These are phyloP conservation scores for Hyaloperonospora brassicae DNA, from an alignment of 352 stramenopile genomes.

Conservation along the genomic window DNA sequence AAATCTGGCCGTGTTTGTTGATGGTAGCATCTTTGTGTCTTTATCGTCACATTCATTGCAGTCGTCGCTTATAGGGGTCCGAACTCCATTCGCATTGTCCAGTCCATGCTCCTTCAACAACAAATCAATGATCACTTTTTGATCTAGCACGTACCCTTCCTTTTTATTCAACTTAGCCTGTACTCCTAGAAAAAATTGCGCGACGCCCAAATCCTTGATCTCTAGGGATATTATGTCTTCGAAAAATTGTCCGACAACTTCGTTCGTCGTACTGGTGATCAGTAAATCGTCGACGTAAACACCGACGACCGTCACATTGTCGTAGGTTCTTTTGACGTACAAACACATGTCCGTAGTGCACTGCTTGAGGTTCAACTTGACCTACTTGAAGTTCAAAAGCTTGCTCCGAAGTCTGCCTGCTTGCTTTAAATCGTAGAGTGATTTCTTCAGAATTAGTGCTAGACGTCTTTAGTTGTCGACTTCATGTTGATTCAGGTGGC, in stretches of 20 bases:
- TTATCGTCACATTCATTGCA: neutral
- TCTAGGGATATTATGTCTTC: neutral
- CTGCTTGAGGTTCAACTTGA: neutral
- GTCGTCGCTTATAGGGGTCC: neutral
- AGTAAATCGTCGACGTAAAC: neutral
- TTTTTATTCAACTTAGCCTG: neutral
- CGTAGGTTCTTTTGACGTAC: neutral
- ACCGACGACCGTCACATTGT: neutral
- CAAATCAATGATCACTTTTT: neutral
- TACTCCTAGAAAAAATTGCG: neutral
- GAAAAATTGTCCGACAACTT: neutral
- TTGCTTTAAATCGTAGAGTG: neutral
- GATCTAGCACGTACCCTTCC: neutral
- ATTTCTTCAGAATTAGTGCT: neutral
- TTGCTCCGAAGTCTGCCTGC: neutral
- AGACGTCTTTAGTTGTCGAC: too few species aligned
- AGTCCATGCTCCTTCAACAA: neutral
- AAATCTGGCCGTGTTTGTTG: neutral
- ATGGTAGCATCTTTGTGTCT: neutral
- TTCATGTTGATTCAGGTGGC: too few species aligned
- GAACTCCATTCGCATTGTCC: neutral
- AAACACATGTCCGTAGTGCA: neutral
- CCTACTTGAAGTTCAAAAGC: neutral
- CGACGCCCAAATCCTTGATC: slow-evolving; percentile 1
- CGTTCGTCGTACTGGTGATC: neutral